Percentiles rank a stretch among this genome's conserved stretches.
Evolutionary conservation across 2,329 filamentous ascomycete genomes (phyloP).

Genomic region (Fusarium sororula): DNA sequence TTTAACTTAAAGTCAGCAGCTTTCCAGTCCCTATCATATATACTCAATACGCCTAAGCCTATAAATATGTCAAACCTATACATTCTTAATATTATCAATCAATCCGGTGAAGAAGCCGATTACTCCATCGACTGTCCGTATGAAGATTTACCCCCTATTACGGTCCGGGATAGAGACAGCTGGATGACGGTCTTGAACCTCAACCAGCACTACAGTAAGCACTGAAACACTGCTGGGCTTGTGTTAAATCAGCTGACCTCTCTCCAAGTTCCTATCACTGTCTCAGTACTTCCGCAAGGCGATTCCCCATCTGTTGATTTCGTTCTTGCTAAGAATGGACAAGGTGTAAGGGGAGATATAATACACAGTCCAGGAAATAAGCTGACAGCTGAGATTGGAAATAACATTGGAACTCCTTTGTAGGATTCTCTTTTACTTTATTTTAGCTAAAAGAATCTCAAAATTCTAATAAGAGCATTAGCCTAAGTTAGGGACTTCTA

Average conservation of each 20-base stretch:
- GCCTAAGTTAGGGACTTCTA: fast-evolving
- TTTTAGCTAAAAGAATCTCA: neutral
- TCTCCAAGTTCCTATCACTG: neutral
- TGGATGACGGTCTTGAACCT: neutral
- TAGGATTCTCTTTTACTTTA: neutral
- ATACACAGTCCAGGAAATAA: neutral
- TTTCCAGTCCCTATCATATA: fast-evolving
- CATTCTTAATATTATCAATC: neutral
- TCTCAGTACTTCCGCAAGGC: neutral
- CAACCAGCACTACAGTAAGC: neutral
- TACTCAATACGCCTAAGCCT: fast-evolving
- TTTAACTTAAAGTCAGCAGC: neutral
- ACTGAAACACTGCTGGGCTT: neutral
- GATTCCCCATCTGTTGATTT: neutral
- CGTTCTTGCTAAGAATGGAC: neutral
- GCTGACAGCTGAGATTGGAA: neutral
- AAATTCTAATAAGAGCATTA: fast-evolving
- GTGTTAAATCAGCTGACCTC: fast-evolving
- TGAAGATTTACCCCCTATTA: neutral
- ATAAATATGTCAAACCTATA: neutral
- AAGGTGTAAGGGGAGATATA: neutral
- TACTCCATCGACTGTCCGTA: neutral
- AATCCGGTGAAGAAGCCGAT: neutral
- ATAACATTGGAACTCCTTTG: neutral
- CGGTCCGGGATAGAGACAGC: neutral